Base-by-base conservation (phyloP, 371 early-diverging fungal species). In the Circinella minor region DNA sequence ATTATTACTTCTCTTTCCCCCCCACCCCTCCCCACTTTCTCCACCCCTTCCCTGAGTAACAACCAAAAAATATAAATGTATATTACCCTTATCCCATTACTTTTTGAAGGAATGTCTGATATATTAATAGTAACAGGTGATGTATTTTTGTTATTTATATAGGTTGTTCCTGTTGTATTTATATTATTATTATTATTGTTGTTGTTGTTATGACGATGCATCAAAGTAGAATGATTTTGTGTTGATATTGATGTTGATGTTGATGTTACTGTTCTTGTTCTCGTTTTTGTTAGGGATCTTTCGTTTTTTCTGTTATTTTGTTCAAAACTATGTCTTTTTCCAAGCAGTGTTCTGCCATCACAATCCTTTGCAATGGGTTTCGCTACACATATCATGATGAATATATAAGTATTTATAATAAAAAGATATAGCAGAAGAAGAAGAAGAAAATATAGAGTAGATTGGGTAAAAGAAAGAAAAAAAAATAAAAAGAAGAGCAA, bases 271-370 rank as follows among this genome's bases (percentile, higher is more conserved):
- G 57, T 34, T 57, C 27, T 27, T 34, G 57, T 43, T 43, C 43
- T 43, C 14, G 57, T 43, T 43, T 11, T 43, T 43, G 11, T 43
- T 7, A 27, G 27, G 6, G 20, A 34, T 0, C 6, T 7, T 7
- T 27, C 34, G 57, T 7, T 9, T 43, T 43, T 43, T 43, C 57
- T n/a, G 57, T n/a, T 57, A n/a, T 57, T n/a, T 57, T 57, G 57
- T 27, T 57, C 57, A 57, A 57, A 57, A 34, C 57, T 57, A 4
- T 57, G 27, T 57, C 57, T 18, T 57, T 57, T 57, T 57, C 57
- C 57, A 57, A 57, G 57, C 36, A 57, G 9, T 11, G 18, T 57
- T 57, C 57, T 57, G 57, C 57, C 57, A 57, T 57, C 57, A 57
- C 57, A 57, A n/a, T 57, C 57, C 57, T 57, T 57, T 34, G 57